These are phyloP conservation scores for Diaporthe nobilis DNA, from an alignment of 2,329 filamentous ascomycete species.

Conservation along the genomic window DNA sequence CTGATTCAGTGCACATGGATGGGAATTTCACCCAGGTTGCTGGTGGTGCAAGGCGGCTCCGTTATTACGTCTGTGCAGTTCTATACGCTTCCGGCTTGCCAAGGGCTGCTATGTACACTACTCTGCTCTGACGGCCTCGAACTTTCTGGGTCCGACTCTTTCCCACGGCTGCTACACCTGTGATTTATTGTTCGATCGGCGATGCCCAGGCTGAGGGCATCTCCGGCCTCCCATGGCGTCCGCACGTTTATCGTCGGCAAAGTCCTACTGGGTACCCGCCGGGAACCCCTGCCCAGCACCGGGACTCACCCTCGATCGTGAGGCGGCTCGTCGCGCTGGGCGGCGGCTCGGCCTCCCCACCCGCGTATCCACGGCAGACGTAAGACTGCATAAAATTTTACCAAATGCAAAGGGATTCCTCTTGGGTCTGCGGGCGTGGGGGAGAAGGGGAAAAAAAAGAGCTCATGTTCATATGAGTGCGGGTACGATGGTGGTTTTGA, in stretches of 20 bases:
- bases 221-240: background rate
- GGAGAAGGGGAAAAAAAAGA: background rate
- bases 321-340: background rate
- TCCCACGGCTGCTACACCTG: background rate
- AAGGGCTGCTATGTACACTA: background rate
- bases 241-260: background rate
- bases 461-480: background rate
- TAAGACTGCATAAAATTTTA: conserved; percentile 4
- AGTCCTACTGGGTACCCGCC: no score
- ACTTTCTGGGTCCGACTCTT: background rate
- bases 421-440: background rate
- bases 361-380: conserved; percentile 1
- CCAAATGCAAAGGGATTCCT: background rate
- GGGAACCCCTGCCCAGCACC: background rate
- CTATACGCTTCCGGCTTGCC: background rate
- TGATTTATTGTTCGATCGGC: background rate
- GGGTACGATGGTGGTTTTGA: background rate
- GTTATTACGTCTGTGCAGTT: background rate
- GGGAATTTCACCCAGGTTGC: background rate
- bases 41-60: background rate
- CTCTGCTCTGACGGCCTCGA: background rate
- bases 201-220: background rate
- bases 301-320: background rate
- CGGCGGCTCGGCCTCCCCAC: conserved; percentile 6
- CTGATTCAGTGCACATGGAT: background rate